Conservation (phyloP, 208 protist species). For the Novymonas esmeraldas region DNA sequence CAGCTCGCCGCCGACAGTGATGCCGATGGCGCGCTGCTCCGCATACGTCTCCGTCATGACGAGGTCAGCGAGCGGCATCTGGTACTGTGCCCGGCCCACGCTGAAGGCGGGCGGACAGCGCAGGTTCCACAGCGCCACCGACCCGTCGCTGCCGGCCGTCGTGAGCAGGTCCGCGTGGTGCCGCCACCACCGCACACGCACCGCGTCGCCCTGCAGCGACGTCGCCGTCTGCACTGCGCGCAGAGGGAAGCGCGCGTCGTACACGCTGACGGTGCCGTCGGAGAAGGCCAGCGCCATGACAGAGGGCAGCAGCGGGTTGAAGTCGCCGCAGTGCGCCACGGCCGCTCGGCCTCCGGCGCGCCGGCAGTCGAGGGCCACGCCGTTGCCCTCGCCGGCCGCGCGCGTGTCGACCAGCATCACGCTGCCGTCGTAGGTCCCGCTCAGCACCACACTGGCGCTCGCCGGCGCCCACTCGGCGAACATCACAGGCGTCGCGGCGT, state of each 20-base stretch:
- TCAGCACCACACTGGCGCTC: constrained; percentile 68
- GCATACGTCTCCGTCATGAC: constrained; percentile 58
- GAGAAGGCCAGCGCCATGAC: constrained; percentile 57
- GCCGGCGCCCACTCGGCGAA: constrained; percentile 77
- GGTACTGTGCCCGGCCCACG: constrained; percentile 77
- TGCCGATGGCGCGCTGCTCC: constrained; percentile 68
- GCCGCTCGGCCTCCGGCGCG: constrained; percentile 31
- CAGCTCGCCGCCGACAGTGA: constrained; percentile 67
- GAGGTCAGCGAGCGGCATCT: constrained; percentile 53
- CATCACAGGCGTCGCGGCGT: constrained; percentile 44
- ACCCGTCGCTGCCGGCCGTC: constrained; percentile 79
- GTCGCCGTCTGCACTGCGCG: constrained; percentile 59
- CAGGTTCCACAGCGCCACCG: constrained; percentile 82
- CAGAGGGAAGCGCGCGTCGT: constrained; percentile 68
- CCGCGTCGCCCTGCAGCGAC: constrained; percentile 76
- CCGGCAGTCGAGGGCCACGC: constrained; percentile 11
- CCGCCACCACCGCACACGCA: constrained; percentile 63
- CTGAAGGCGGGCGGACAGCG: constrained; percentile 75
- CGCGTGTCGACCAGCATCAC: constrained; percentile 72
- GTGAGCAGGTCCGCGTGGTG: constrained; percentile 76
- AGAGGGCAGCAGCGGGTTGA: constrained; percentile 73
- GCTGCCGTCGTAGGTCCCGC: constrained; percentile 66
- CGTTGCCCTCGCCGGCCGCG: constrained; percentile 17
- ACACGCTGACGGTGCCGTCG: constrained; percentile 76
- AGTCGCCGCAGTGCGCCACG: constrained; percentile 56